Base-by-base conservation (phyloP, 331 rosid species). In the Prunus yedoensis region DNA sequence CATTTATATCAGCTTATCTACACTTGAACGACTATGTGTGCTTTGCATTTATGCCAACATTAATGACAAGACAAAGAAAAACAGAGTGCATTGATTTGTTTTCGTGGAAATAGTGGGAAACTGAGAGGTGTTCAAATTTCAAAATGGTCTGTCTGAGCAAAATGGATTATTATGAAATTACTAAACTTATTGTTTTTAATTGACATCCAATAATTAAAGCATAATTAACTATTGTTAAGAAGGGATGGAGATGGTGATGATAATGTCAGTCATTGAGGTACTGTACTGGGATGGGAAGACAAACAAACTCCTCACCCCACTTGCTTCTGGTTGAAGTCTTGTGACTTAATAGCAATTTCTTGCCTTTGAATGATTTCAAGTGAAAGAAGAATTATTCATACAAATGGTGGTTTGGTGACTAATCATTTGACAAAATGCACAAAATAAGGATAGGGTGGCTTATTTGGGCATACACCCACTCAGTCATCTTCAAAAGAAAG, bases 1-100 rank as follows among this genome's bases (percentile, higher is more conserved):
- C 88, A 86, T 82, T 79, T 68, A 86, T 84, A 74, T 38, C 76
- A 32, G 32, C 65, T 50, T 47, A 83, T 73, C 96, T 56, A 84
- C 91, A 11, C 71, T 15, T 52, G 61, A 25, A 54, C 80, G 80
- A 62, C 52, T 75, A 63, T 15, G 45, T 67, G 51, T 23, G 49
- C 46, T 46, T 38, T 32, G 32, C 64, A 86, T 89, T 88, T 86
- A 88, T 77, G 68, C 82, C 66, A 62, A 70, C 60, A 80, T 87
- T 67, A 80, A 80, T 75, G 83, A 67, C 53, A 57, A 47, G 86
- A 61, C 87, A 61, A 17, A 65, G 74, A 56, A 61, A 68, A 66
- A 82, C 45, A 71, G 58, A 74, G 73, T 52, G 54, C 82, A 74
- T 73, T 69, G 74, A 78, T 67, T 81, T 74, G 14, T 1, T 16